Conservation (phyloP, 306 rosid genomes). For the Hippophae tibetana region DNA sequence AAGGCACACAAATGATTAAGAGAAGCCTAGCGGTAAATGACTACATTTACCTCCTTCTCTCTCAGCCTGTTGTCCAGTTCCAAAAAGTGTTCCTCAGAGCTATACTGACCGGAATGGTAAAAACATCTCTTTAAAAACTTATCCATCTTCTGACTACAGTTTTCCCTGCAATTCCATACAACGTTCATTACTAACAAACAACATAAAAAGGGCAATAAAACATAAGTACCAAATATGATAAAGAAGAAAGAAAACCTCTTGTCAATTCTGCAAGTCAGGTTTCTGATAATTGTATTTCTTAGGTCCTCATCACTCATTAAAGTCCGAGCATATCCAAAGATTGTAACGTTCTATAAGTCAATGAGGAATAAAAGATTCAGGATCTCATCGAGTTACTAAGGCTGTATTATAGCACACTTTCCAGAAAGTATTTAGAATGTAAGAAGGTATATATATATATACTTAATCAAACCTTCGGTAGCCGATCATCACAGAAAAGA, state of each 20-base stretch:
- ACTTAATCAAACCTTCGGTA: constrained; percentile 50
- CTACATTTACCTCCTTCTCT: constrained; percentile 61
- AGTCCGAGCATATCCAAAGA: constrained; percentile 81
- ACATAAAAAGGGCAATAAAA: constrained; percentile 3
- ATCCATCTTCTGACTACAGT: constrained; percentile 86
- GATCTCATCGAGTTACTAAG: not conserved
- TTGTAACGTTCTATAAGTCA: constrained; percentile 52
- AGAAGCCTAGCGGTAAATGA: not conserved
- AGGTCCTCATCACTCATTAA: constrained; percentile 85
- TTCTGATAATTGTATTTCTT: constrained; percentile 77
- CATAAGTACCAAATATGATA: not conserved
- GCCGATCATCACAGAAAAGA: constrained; percentile 73
- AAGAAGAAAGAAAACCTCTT: constrained; percentile 40
- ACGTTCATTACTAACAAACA: constrained; percentile 9
- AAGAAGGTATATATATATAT: not conserved
- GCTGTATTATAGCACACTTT: not conserved
- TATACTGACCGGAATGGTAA: constrained; percentile 83
- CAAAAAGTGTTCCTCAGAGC: constrained; percentile 61
- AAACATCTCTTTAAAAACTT: constrained; percentile 71
- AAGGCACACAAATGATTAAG: not conserved
- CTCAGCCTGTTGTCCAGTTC: constrained; percentile 55
- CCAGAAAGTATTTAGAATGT: not conserved
- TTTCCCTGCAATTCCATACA: constrained; percentile 38
- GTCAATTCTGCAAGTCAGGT: constrained; percentile 87
- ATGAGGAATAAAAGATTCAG: too few relatives aligned